Conservation (phyloP, 2,329 filamentous ascomycete genomes). For the Onygenales sp. region DNA sequence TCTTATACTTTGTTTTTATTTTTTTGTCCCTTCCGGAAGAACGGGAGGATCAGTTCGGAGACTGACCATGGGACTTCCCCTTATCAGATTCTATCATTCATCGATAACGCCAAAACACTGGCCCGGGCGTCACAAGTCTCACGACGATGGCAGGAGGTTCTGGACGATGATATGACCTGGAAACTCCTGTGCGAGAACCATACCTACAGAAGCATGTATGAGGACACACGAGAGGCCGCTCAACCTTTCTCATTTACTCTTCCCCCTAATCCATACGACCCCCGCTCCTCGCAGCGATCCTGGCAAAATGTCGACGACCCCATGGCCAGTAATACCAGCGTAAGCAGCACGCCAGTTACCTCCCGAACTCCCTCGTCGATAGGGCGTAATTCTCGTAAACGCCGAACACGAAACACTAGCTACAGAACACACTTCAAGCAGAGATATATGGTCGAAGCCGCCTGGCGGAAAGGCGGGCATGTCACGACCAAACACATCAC, state of each 20-base stretch:
- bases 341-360: neutral
- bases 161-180: conserved; percentile 97
- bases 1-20: neutral
- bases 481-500: conserved; percentile 81
- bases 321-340: neutral
- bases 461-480: conserved; percentile 86
- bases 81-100: conserved; percentile 77
- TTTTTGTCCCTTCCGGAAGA: neutral
- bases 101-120: conserved; percentile 91
- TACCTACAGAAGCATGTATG: conserved; percentile 60
- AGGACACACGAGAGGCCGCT: conserved; percentile 29
- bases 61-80: neutral
- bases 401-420: conserved; percentile 59
- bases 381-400: conserved; percentile 22
- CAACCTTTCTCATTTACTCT: conserved; percentile 21
- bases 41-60: neutral
- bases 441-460: conserved; percentile 90
- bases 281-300: neutral
- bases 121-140: conserved; percentile 95
- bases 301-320: neutral
- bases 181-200: conserved; percentile 95
- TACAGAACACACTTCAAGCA: conserved; percentile 98
- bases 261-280: neutral
- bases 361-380: neutral
- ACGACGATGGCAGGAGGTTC: conserved; percentile 79